Evolutionary conservation across 2,329 filamentous ascomycete genomes (phyloP), one percentile per base, ranked within the genome.

Genomic region (Elsinoe batatas): DNA sequence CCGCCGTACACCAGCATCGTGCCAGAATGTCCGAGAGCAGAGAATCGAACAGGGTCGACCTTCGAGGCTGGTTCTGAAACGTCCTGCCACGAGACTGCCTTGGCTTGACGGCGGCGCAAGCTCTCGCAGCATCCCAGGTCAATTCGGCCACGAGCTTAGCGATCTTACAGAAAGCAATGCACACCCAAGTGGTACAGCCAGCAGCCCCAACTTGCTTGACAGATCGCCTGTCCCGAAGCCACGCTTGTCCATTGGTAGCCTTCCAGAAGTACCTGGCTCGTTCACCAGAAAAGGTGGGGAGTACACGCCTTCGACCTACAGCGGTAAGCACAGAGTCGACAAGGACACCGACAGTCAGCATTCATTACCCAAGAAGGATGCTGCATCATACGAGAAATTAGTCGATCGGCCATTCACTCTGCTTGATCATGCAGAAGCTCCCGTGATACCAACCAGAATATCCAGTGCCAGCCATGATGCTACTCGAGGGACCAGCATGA

Each of bases 311-410:
- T 60, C 58, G 6, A 37, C 35, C 11, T 60, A 60, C 43, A 58
- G 57, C 26, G 30, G 40, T n/a, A 57, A 35, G n/a, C 33, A 37
- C 36, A 33, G 12, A 18, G 18, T 55, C 13, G 51, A 36, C 40
- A 15, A 32, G 7, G 37, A 56, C 5, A 44, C 46, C 17, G 53
- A 56, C 13, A 54, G 49, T 33, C 54, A 55, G 43, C 13, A 49
- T 22, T 46, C 40, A 26, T 55, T 58, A 5, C 58, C 60, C 7
- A 61, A 53, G 44, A 63, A 61, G 32, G 61, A 60, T 57, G 57
- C 60, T 5, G 54, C 58, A 18, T 61, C 61, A 3, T 63, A 65
- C 51, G 61, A 63, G n/a, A 54, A 56, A 33, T 57, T 63, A 8
- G 56, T 59, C 38, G 44, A 40, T n/a, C 54, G 57, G 40, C 38